Evolutionary conservation across 805 yeast species (phyloP).

Genomic region (Candida nanaspora): DNA sequence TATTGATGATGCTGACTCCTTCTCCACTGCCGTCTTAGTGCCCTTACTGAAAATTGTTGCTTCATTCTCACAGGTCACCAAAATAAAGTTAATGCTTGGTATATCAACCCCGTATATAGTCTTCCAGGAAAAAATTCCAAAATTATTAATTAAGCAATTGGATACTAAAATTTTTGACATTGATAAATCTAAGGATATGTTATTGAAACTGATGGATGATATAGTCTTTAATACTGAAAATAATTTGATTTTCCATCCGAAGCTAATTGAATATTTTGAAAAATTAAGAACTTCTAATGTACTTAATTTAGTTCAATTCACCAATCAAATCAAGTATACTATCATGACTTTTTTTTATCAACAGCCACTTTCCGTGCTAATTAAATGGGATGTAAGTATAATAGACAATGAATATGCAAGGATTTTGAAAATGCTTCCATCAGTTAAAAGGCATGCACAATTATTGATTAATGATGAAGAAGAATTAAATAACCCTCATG

Average conservation of each 20-base stretch:
- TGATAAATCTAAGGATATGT: conserved; percentile 24
- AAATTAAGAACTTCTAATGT: conserved; percentile 9
- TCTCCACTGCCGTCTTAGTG: conserved; percentile 18
- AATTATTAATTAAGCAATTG: conserved; percentile 14
- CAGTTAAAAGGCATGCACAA: conserved; percentile 15
- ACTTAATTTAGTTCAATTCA: conserved; percentile 22
- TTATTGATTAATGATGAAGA: neutral
- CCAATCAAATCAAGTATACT: conserved; percentile 22
- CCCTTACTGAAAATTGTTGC: conserved; percentile 14
- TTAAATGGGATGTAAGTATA: conserved; percentile 22
- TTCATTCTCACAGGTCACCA: neutral
- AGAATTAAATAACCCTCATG: neutral
- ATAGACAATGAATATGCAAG: conserved; percentile 17
- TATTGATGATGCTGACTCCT: conserved; percentile 30
- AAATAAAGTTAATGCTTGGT: conserved; percentile 22
- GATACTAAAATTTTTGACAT: conserved; percentile 19
- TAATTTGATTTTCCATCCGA: conserved; percentile 26
- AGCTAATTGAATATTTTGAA: conserved; percentile 20
- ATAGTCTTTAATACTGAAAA: conserved; percentile 23
- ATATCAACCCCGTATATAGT: conserved; percentile 27
- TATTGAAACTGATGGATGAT: conserved; percentile 24
- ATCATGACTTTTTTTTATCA: conserved; percentile 27
- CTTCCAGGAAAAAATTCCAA: conserved; percentile 27
- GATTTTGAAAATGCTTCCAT: conserved; percentile 21
- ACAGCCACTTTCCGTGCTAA: conserved; percentile 26